These are phyloP conservation scores for Delonix regia DNA, from an alignment of 306 rosid species.

Conservation along the genomic window DNA sequence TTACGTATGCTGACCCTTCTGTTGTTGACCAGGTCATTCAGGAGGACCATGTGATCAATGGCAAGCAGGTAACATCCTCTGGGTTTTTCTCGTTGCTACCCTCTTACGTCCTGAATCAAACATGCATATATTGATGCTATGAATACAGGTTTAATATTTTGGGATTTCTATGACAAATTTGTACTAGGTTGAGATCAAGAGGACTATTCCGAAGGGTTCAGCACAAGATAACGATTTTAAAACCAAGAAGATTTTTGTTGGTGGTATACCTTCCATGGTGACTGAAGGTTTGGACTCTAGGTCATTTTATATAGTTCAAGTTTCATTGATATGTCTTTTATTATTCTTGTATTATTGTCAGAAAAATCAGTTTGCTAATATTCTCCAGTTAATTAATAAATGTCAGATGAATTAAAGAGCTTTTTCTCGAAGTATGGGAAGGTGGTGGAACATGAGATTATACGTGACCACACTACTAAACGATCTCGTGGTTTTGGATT, in stretches of 20 bases:
- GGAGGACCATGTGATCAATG: conserved; percentile 73
- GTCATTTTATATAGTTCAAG: neutral
- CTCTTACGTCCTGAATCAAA: neutral
- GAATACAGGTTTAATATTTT: neutral
- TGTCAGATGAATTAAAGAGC: conserved; percentile 69
- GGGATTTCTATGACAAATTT: neutral
- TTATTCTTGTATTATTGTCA: neutral
- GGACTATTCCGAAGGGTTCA: conserved; percentile 90
- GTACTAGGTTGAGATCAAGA: conserved; percentile 82
- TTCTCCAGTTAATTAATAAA: neutral
- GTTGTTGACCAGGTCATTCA: conserved; percentile 83
- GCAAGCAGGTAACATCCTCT: conserved; percentile 59
- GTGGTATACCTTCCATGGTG: conserved; percentile 77
- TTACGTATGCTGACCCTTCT: conserved; percentile 79
- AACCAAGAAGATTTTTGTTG: conserved; percentile 87
- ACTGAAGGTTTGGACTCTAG: conserved; percentile 58
- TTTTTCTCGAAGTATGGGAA: conserved; percentile 76
- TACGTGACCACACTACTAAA: conserved; percentile 81
- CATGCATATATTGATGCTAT: neutral
- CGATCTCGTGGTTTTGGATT: conserved; percentile 93
- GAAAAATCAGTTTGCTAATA: neutral
- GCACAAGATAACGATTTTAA: conserved; percentile 74
- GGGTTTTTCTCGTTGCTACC: neutral
- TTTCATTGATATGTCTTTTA: neutral
- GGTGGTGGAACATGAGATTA: conserved; percentile 84